A percentile compares a stretch with the other conserved stretches of the same genome.
These are phyloP conservation scores for Eimeria tenella DNA, from an alignment of 169 alveolate species.

Conservation along the genomic window DNA sequence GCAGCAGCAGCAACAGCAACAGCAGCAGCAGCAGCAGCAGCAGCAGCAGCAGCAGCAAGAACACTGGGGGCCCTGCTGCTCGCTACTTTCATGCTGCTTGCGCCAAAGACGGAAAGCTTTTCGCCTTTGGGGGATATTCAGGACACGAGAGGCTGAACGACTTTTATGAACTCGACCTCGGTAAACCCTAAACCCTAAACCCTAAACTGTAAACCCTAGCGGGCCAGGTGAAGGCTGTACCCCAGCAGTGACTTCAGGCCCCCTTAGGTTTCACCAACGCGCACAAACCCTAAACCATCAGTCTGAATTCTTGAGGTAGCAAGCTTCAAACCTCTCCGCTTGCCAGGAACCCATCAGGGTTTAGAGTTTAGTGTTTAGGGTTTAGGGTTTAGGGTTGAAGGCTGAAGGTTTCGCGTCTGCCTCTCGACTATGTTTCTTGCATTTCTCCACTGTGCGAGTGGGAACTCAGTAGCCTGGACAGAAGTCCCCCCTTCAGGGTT, in stretches of 20 bases:
- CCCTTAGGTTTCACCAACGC: no score
- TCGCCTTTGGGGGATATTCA: slow-evolving; percentile 93
- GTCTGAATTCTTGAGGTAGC: neutral
- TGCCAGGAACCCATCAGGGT: neutral
- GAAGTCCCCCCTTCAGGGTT: neutral
- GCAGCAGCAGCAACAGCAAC: slow-evolving; percentile 30
- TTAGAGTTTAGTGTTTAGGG: neutral
- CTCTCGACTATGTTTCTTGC: no score
- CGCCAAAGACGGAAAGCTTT: slow-evolving; percentile 48
- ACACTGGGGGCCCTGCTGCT: slow-evolving; percentile 28
- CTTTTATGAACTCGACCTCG: slow-evolving; percentile 81
- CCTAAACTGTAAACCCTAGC: neutral
- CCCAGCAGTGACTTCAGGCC: neutral
- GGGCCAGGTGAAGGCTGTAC: neutral
- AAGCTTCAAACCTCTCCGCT: neutral
- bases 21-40: slow-evolving; percentile 41
- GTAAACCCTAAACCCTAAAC: slow-evolving; percentile 26
- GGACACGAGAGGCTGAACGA: slow-evolving; percentile 91
- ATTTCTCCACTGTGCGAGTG: no score
- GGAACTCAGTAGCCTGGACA: no score
- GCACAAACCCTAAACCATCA: neutral
- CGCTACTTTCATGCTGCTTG: slow-evolving; percentile 35
- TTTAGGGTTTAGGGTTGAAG: slow-evolving; percentile 8
- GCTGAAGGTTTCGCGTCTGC: slow-evolving; percentile 34
- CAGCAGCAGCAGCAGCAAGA: slow-evolving; percentile 9